Evolutionary conservation across 345 rosid genomes (phyloP).

Genomic region (Dipteronia sinensis): DNA sequence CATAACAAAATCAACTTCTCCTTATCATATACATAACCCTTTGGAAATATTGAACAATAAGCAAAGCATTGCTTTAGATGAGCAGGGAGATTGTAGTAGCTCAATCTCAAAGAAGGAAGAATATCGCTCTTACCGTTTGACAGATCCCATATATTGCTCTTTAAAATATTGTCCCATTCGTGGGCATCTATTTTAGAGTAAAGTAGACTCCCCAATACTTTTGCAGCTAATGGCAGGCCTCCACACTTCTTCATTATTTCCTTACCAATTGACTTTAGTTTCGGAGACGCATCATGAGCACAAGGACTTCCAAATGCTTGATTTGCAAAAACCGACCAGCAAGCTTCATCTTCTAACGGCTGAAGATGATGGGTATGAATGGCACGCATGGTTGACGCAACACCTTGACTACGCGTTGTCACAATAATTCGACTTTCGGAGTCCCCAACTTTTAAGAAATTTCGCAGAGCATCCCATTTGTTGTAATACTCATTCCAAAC

Average conservation of each 20-base stretch:
- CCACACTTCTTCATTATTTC: conserved; percentile 38
- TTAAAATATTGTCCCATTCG: conserved; percentile 43
- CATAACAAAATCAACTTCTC: conserved; percentile 32
- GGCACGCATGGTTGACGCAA: conserved; percentile 27
- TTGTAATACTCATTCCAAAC: conserved; percentile 36
- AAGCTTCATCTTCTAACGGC: conserved; percentile 35
- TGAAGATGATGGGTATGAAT: conserved; percentile 24
- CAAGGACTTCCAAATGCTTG: conserved; percentile 22
- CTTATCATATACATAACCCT: conserved; percentile 35
- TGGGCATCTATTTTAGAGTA: conserved; percentile 25
- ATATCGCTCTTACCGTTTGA: conserved; percentile 30
- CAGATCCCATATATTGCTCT: conserved; percentile 38
- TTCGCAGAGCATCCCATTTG: conserved; percentile 37
- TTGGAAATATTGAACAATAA: conserved; percentile 40
- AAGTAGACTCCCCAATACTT: conserved; percentile 41
- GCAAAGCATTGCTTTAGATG: conserved; percentile 40
- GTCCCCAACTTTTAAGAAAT: conserved; percentile 28
- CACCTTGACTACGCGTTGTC: conserved; percentile 37
- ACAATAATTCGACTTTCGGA: conserved; percentile 41
- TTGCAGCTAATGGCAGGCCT: conserved; percentile 45
- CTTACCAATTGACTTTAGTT: conserved; percentile 34
- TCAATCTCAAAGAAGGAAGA: conserved; percentile 35
- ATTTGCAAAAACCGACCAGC: conserved; percentile 32
- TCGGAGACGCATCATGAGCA: not conserved
- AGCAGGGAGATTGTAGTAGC: conserved; percentile 36